Base-by-base conservation (phyloP, 495 filamentous ascomycete species). In the Cercophora newfieldiana region DNA sequence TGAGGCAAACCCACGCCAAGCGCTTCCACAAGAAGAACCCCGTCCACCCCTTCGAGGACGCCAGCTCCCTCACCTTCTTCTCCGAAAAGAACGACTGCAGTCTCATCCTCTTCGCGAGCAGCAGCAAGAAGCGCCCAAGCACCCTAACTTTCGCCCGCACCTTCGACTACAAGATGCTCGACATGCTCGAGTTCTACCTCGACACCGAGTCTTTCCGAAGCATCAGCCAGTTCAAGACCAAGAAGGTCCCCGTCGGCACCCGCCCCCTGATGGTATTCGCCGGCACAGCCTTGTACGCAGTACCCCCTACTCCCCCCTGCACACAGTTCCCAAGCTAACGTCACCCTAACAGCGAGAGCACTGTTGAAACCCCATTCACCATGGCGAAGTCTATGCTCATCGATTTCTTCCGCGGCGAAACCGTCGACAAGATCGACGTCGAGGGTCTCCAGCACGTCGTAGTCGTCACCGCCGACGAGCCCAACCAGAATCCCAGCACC, bases 11-110 rank as follows among this genome's bases (percentile, higher is more conserved):
- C 7, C 77, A 92, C 67, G 86, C 88, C 22, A 85, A 93, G 75
- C 92, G 92, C 61, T 97, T 99, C 82, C 90, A 85, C 77, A 98
- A 97, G 83, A 97, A 96, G 80, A 99, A 99, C 76, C 81, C 85
- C 61, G 65, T 74, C 61, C 94, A 93, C 74, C 95, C 95, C 2
- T 99, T 98, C 78, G 96, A 97, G 78, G 94, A 94, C 75, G 78
- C 89, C 60, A 83, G 90, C 18, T 91, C 89, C 21, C 83, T 99
- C 25, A 91, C 96, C 74, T 98, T 99, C 82, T 90, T 98, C 80
- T 89, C 88, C 66, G 87, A 92, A 72, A 99, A 98, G 83, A 99
- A 99, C 75, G 95, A 99, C 79, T 87, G 91, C 69, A 88, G 88
- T 50, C 48, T 76, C 49, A 66, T 83, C 19, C 86, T 94, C 61